phyloP scores from a whole-genome alignment of 352 stramenopile genomes.

The Globisporangium acanthophoron region DNA sequence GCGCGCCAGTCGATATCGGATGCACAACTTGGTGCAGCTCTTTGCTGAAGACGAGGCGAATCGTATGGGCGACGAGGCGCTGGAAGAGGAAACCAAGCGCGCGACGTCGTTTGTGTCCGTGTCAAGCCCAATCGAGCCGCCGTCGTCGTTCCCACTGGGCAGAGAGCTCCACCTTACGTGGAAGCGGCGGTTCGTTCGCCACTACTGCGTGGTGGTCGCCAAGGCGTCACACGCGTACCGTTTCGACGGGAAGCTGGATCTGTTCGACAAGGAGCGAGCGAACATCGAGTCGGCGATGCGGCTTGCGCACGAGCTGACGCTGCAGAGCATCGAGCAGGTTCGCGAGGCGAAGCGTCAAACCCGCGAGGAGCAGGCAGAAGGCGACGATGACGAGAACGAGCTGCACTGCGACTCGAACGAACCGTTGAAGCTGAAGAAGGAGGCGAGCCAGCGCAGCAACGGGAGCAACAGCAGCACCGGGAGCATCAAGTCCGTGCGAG shows the following conservation, averaged over 20 bases:
- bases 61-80: conserved; percentile 40
- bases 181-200: conserved; percentile 82
- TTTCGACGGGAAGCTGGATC: conserved; percentile 56
- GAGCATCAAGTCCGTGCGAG: conserved; percentile 23
- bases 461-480: conserved; percentile 1
- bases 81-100: conserved; percentile 20
- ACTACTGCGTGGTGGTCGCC: conserved; percentile 78
- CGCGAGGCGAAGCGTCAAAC: conserved; percentile 40
- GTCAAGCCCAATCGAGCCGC: conserved; percentile 15
- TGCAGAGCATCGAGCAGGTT: conserved; percentile 68
- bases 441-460: conserved; percentile 6
- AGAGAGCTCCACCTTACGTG: conserved; percentile 68
- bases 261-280: conserved; percentile 75
- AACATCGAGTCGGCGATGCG: conserved; percentile 83
- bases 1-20: conserved; percentile 62
- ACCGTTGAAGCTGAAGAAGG: conserved; percentile 3
- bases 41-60: conserved; percentile 78
- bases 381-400: conserved; percentile 17
- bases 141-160: conserved; percentile 32
- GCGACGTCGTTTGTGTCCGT: conserved; percentile 36
- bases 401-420: conserved; percentile 10
- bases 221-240: conserved; percentile 72
- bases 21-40: conserved; percentile 82
- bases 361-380: conserved; percentile 30
- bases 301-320: conserved; percentile 61